Percentiles rank a stretch among this genome's conserved stretches.
These are phyloP conservation scores for Solanum neorickii DNA, from an alignment of 257 asterid species.

Conservation along the genomic window DNA sequence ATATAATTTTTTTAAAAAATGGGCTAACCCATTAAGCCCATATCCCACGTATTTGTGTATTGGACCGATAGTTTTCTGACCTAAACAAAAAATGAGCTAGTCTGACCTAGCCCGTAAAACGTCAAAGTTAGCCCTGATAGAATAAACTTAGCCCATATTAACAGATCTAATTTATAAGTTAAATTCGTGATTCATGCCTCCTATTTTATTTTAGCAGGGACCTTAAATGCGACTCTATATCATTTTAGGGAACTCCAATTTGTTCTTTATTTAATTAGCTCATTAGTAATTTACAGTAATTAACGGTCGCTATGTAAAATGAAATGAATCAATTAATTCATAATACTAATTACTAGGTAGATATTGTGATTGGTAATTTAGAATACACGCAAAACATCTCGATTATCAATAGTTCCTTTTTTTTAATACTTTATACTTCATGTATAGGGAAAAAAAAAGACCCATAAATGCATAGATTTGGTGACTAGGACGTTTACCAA, in stretches of 20 bases:
- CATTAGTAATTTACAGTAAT: not conserved
- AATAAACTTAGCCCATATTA: too few relatives aligned
- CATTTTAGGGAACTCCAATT: too few relatives aligned
- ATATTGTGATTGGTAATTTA: not conserved
- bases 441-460: not conserved
- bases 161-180: too few relatives aligned
- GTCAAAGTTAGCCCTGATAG: too few relatives aligned
- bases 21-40: rapidly evolving
- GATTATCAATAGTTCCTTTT: not conserved
- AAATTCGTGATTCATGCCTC: too few relatives aligned
- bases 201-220: too few relatives aligned
- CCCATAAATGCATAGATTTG: not conserved
- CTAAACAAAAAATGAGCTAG: rapidly evolving
- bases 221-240: too few relatives aligned
- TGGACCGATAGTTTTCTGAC: rapidly evolving
- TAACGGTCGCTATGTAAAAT: not conserved
- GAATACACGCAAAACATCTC: not conserved
- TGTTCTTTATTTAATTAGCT: not conserved
- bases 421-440: not conserved
- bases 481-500: not conserved
- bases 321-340: not conserved
- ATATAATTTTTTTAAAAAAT: too few relatives aligned
- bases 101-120: rapidly evolving
- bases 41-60: rapidly evolving
- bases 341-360: not conserved